Evolutionary conservation across 495 filamentous ascomycete genomes (phyloP), one percentile per base, ranked within the genome.

Genomic region (Penicillium dipodomyicola): DNA sequence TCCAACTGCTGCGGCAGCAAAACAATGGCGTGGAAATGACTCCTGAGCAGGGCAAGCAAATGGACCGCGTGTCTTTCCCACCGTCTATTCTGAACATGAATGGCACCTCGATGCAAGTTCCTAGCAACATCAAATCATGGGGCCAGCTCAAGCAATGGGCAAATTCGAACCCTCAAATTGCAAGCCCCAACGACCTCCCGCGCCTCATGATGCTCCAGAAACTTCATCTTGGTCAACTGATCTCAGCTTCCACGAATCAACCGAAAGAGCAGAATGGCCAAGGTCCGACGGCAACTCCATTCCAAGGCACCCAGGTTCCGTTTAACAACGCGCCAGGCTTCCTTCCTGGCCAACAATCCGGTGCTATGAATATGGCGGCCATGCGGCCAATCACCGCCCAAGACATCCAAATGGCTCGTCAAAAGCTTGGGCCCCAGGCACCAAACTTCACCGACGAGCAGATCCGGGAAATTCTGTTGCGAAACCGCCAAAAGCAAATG

Each of bases 91-190:
- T 80, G 7, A 71, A 63, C 44, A 72, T 60, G 49, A 54, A 58
- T 42, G 53, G 52, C 29, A 69, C 65, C 17, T 61, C 60, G 9
- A 73, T 72, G 44, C 72, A 74, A 11, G 67, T 86, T 0, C 86
- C 88, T 3, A 79, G 79, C 15, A 70, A 85, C 3, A 69, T 88
- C 17, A 87, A 83, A 65, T 86, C 84, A 53, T 95, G 90, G 90
- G 80, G 77, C 27, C 82, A 88, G 48, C 72, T 95, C 0, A 92
- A 90, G 67, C 70, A 82, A 40, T 88, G 80, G 77, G 72, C 82
- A 2, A 48, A 58, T 1, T 64, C 75, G 44, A 86, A 85, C 60
- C 73, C 73, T n/a, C 75, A 77, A 40, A 54, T 67, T 19, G 55
- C 71, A 17, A 73, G 66, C 19, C 70, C 72, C 2, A 65, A 75